Conservation (phyloP, 2,329 filamentous ascomycete genomes). For the Cladosporium cucumerinum region DNA sequence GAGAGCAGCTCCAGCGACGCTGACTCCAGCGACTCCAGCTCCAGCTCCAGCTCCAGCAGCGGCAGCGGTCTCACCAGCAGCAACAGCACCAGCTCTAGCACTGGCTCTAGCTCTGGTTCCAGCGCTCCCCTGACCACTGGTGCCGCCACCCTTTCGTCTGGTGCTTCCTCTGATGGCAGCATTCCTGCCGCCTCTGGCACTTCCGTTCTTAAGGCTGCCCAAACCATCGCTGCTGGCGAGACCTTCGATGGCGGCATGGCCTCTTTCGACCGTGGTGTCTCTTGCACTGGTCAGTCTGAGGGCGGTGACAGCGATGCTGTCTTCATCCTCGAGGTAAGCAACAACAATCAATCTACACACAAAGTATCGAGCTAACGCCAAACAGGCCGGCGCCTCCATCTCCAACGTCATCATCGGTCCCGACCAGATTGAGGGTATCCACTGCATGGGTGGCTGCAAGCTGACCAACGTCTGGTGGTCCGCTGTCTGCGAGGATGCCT, state of each 20-base stretch:
- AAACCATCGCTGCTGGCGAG: slow-evolving; percentile 29
- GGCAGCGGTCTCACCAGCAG: not conserved
- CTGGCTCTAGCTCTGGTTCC: not conserved
- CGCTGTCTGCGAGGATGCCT: slow-evolving; percentile 35
- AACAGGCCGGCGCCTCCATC: slow-evolving; percentile 46
- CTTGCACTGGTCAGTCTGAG: slow-evolving; percentile 45
- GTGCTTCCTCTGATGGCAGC: slow-evolving; percentile 16
- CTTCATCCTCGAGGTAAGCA: slow-evolving; percentile 46
- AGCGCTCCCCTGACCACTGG: slow-evolving; percentile 16
- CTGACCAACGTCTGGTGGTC: slow-evolving; percentile 46
- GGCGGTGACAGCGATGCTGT: slow-evolving; percentile 48
- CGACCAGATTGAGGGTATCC: slow-evolving; percentile 51
- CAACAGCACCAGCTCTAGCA: not conserved
- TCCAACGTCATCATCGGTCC: slow-evolving; percentile 54
- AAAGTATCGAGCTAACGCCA: not conserved
- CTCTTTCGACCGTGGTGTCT: slow-evolving; percentile 38
- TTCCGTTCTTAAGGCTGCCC: slow-evolving; percentile 19
- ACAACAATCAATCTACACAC: not conserved
- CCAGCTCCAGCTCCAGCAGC: not conserved
- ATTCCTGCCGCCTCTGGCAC: slow-evolving; percentile 22
- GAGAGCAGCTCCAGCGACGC: not conserved
- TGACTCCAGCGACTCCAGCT: not conserved
- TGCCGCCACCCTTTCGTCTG: slow-evolving; percentile 7
- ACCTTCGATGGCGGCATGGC: slow-evolving; percentile 19
- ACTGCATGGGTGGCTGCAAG: slow-evolving; percentile 46